phyloP scores from a whole-genome alignment of 2,329 filamentous ascomycete genomes.

The Davidsoniella neocaledoniae region DNA sequence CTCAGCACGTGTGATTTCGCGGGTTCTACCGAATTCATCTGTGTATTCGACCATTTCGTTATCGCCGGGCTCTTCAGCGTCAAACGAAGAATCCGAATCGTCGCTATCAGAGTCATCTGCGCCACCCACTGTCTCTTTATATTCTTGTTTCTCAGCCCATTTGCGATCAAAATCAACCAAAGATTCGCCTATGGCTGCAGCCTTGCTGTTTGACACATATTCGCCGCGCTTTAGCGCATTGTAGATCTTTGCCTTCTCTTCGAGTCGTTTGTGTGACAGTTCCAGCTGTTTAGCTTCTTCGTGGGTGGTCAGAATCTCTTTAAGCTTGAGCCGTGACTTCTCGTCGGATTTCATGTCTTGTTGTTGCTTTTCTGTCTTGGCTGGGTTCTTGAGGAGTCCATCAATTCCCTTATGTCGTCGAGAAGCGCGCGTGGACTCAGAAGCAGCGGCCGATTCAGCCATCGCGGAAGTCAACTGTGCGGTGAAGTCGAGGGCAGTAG shows the following conservation, averaged over 20 bases:
- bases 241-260: slow-evolving; percentile 79
- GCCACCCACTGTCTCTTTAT: slow-evolving; percentile 23
- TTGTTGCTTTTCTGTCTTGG: background rate
- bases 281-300: slow-evolving; percentile 52
- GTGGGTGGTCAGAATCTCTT: slow-evolving; percentile 21
- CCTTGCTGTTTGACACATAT: slow-evolving; percentile 49
- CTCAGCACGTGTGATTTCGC: slow-evolving; percentile 54
- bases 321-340: slow-evolving; percentile 25
- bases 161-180: slow-evolving; percentile 93
- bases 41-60: slow-evolving; percentile 66
- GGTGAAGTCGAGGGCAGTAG: slow-evolving; percentile 67
- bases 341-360: slow-evolving; percentile 27
- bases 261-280: slow-evolving; percentile 64
- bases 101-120: slow-evolving; percentile 22
- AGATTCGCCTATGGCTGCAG: slow-evolving; percentile 30
- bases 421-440: slow-evolving; percentile 6
- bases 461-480: slow-evolving; percentile 75
- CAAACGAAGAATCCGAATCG: slow-evolving; percentile 13
- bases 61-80: slow-evolving; percentile 18
- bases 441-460: slow-evolving; percentile 30
- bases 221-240: slow-evolving; percentile 83
- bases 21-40: slow-evolving; percentile 81
- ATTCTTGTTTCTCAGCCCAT: slow-evolving; percentile 59
- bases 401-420: background rate
- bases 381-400: slow-evolving; percentile 1